Conservation (phyloP, 2,329 filamentous ascomycete genomes). For the Paecilomyces niveus region DNA sequence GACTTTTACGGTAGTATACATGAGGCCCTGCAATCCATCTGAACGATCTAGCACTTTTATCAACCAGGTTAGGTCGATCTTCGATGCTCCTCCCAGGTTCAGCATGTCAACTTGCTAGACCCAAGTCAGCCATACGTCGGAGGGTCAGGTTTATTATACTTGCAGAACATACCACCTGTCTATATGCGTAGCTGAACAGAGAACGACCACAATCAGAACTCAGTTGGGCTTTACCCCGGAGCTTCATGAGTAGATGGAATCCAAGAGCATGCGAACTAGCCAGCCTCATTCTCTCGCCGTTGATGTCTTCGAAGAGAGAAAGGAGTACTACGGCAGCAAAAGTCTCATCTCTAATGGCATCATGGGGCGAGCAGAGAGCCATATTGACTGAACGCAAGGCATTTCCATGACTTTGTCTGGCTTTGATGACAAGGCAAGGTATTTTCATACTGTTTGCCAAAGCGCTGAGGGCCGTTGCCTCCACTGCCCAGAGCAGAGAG, state of each 20-base stretch:
- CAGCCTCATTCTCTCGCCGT: conserved; percentile 27
- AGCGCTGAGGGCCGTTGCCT: conserved; percentile 28
- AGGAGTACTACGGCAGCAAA: conserved; percentile 31
- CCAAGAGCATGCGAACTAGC: conserved; percentile 29
- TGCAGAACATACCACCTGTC: conserved; percentile 22
- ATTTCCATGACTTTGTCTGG: conserved; percentile 23
- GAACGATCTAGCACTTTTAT: conserved; percentile 17
- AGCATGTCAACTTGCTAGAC: conserved; percentile 28
- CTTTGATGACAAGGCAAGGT: conserved; percentile 18
- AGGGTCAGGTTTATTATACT: neutral
- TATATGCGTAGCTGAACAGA: conserved; percentile 30
- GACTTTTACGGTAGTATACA: conserved; percentile 23
- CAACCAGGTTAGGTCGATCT: conserved; percentile 22
- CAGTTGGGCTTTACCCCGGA: conserved; percentile 24
- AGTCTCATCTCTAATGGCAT: conserved; percentile 29
- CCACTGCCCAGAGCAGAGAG: conserved; percentile 27
- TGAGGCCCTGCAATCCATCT: conserved; percentile 24
- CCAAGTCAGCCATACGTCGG: neutral
- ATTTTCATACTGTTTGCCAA: conserved; percentile 23
- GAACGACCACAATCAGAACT: conserved; percentile 23
- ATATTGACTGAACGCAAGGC: conserved; percentile 22
- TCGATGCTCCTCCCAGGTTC: conserved; percentile 23
- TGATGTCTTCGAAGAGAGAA: conserved; percentile 32
- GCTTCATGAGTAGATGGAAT: conserved; percentile 27
- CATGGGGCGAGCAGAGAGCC: conserved; percentile 20